Conservation (phyloP, 1,284 basidiomycete genomes). For the Ceratobasidium sp. region DNA sequence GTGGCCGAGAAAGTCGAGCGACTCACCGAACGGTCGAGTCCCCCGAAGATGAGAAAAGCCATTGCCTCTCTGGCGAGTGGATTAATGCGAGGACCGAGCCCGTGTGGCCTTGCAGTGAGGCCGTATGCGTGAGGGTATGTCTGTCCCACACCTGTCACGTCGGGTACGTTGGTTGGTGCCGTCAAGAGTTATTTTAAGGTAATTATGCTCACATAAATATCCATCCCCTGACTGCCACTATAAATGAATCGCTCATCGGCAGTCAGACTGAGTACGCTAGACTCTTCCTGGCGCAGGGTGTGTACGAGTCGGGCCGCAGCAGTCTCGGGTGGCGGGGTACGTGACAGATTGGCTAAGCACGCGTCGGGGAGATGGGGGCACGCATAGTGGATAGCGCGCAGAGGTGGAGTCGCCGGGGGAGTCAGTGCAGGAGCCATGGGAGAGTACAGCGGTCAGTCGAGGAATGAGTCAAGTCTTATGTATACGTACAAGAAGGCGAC, state of each 20-base stretch:
- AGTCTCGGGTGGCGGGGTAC: slow-evolving; percentile 17
- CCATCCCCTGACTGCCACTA: slow-evolving; percentile 80
- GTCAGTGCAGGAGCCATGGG: slow-evolving; percentile 5
- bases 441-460: background rate
- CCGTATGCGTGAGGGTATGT: slow-evolving; percentile 67
- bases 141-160: slow-evolving; percentile 79
- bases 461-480: background rate
- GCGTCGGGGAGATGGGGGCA: slow-evolving; percentile 26
- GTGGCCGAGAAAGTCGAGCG: background rate
- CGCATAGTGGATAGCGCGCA: slow-evolving; percentile 19
- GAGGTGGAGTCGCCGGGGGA: slow-evolving; percentile 15
- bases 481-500: slow-evolving; percentile 11
- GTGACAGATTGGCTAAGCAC: slow-evolving; percentile 26
- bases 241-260: slow-evolving; percentile 78
- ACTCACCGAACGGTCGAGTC: slow-evolving; percentile 59
- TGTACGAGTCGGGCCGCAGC: slow-evolving; percentile 50
- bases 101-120: slow-evolving; percentile 82
- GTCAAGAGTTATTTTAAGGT: slow-evolving; percentile 26
- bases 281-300: slow-evolving; percentile 69
- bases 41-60: slow-evolving; percentile 77
- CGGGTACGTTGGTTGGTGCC: background rate
- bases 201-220: slow-evolving; percentile 66
- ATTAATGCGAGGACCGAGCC: slow-evolving; percentile 86
- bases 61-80: slow-evolving; percentile 74
- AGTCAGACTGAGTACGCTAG: slow-evolving; percentile 77